Evolutionary conservation across 768 basidiomycete genomes (phyloP).

Genomic region (Hypholoma sublateritium): DNA sequence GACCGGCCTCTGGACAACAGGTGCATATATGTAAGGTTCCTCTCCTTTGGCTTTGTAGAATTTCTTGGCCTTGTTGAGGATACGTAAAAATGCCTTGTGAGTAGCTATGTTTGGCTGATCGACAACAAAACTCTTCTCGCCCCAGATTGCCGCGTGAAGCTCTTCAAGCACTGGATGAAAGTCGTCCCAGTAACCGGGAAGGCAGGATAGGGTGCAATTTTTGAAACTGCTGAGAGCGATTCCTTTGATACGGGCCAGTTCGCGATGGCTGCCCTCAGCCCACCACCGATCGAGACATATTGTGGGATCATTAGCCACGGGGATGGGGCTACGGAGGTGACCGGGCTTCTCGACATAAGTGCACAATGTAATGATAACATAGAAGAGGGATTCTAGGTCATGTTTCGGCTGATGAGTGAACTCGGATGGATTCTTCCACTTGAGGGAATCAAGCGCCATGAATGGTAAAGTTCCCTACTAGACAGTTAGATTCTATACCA

Average conservation of each 20-base stretch:
- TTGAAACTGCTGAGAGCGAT: neutral
- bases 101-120: neutral
- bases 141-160: neutral
- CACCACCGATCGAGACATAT: constrained; percentile 3
- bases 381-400: neutral
- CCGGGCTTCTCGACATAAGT: neutral
- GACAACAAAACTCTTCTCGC: neutral
- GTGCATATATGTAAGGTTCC: neutral
- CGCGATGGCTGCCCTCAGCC: neutral
- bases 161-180: constrained; percentile 1
- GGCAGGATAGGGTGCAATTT: neutral
- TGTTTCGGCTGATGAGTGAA: neutral
- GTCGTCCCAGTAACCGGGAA: neutral
- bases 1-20: neutral
- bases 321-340: neutral
- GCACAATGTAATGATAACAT: neutral
- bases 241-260: neutral
- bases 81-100: neutral
- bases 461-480: neutral
- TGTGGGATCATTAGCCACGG: neutral
- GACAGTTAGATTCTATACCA: neutral
- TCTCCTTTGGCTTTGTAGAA: neutral
- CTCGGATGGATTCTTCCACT: neutral
- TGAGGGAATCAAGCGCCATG: too few relatives aligned
- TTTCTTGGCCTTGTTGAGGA: neutral